Base-by-base conservation (phyloP, 2,329 filamentous ascomycete species). In the Phyllosticta capitalensis region DNA sequence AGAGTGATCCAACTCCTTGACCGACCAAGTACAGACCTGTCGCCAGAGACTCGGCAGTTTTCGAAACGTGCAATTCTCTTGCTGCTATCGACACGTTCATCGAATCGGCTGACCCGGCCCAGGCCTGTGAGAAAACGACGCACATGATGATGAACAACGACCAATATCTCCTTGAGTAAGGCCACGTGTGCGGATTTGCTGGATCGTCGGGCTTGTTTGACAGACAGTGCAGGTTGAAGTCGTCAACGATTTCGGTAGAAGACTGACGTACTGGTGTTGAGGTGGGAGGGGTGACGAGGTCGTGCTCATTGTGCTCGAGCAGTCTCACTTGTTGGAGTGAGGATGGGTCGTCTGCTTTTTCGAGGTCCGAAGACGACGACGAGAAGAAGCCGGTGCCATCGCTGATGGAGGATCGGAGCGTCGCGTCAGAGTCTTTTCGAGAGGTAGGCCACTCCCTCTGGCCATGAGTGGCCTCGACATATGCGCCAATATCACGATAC, bases 81-180 rank as follows among this genome's bases (percentile, higher is more conserved):
- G 57, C 57, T 10, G 57, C 57, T 1, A 28, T 48, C 5, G 19
- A 20, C n/a, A 28, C 38, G 45, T 54, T 51, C 19, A 52, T 51
- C 52, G 57, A 54, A 17, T 59, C 53, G 10, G 57, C 57, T 20
- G 33, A 38, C 24, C 57, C 57, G 9, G 57, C 52, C 57, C 57
- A 59, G 19, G 53, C 48, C 33, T 59, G 57, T n/a, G 57, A 51
- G 28, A 59, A 59, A 19, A 30, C 45, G 30, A 59, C 52, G 30
- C 48, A 49, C 19, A 28, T 9, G 19, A 59, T 48, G 5, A 59
- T 45, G 22, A 51, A 45, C n/a, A 59, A 52, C 26, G n/a, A 17
- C 33, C 38, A 33, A 22, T 20, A 50, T 4, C 57, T 52, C 12
- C 26, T 22, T 21, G 21, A 21, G 22, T 45, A 26, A n/a, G 57